A percentile compares a stretch with the other conserved stretches of the same genome.
Conservation (phyloP, 345 rosid genomes). For the Linum trigynum region DNA sequence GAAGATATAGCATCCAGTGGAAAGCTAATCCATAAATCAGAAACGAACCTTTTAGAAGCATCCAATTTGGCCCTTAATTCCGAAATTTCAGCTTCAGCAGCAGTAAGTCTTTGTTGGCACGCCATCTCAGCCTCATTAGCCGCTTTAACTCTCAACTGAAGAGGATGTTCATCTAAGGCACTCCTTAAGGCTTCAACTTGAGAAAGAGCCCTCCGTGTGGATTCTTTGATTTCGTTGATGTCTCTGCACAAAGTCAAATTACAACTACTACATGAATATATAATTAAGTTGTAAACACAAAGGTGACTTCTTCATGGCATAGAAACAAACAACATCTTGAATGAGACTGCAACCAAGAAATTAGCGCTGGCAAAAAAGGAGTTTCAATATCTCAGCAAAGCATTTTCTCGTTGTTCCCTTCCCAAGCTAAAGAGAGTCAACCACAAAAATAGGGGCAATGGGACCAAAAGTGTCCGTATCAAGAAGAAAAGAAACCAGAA, state of each 20-base stretch:
- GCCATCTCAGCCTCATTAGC: conserved; percentile 90
- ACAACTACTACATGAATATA: background rate
- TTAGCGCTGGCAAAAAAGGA: too few species aligned
- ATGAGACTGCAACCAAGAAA: background rate
- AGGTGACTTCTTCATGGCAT: background rate
- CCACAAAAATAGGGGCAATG: too few species aligned
- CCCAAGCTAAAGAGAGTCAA: too few species aligned
- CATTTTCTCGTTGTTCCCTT: too few species aligned
- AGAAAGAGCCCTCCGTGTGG: conserved; percentile 53
- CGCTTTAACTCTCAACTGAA: conserved; percentile 90
- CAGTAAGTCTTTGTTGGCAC: conserved; percentile 78
- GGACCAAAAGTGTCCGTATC: too few species aligned
- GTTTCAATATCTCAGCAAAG: too few species aligned
- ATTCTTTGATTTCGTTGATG: conserved; percentile 66
- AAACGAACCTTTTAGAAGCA: conserved; percentile 60
- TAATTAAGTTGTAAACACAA: background rate
- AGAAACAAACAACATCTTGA: background rate
- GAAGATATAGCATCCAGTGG: background rate
- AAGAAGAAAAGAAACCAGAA: too few species aligned
- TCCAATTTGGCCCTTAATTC: conserved; percentile 68
- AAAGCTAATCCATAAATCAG: background rate
- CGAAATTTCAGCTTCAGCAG: conserved; percentile 76
- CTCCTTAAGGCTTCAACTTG: conserved; percentile 67
- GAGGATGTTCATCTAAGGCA: conserved; percentile 77
- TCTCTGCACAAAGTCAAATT: conserved; percentile 33